Evolutionary conservation across 345 rosid species (phyloP).

Genomic region (Kernera saxatilis): DNA sequence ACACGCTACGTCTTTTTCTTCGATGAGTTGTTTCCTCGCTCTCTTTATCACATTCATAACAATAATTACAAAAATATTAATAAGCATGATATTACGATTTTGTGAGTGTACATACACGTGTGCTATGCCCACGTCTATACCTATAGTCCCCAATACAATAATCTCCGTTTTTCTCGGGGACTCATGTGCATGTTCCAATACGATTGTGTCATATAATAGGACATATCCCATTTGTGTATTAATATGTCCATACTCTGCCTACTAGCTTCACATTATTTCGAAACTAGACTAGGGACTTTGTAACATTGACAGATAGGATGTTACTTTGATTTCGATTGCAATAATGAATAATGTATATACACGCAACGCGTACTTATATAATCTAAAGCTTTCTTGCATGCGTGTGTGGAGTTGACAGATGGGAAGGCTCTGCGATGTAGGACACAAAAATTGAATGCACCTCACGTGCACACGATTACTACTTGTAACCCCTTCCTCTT

Average conservation of each 20-base stretch:
- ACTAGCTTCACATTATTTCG: conserved; percentile 18
- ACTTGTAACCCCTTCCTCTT: background rate
- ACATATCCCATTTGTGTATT: background rate
- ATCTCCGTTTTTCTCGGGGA: conserved; percentile 29
- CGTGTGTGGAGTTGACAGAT: conserved; percentile 26
- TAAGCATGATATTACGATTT: background rate
- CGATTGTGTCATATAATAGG: conserved; percentile 6
- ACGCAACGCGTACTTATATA: background rate
- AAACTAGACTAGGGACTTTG: conserved; percentile 24
- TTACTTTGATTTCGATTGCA: conserved; percentile 7
- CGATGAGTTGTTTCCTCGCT: conserved; percentile 14
- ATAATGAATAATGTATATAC: conserved; percentile 1
- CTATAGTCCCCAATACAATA: conserved; percentile 10
- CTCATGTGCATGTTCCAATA: conserved; percentile 28
- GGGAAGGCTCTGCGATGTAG: conserved; percentile 13
- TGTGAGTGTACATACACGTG: conserved; percentile 31
- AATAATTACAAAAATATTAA: background rate
- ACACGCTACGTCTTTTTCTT: conserved; percentile 23
- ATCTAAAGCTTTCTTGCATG: conserved; percentile 8
- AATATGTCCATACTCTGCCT: background rate
- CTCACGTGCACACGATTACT: conserved; percentile 31
- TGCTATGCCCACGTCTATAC: conserved; percentile 11
- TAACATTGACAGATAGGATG: conserved; percentile 23
- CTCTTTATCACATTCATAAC: background rate
- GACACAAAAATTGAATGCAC: conserved; percentile 14